These are phyloP conservation scores for Paraurostyla sp. DNA, from an alignment of 73 alveolate species.

Conservation along the genomic window DNA sequence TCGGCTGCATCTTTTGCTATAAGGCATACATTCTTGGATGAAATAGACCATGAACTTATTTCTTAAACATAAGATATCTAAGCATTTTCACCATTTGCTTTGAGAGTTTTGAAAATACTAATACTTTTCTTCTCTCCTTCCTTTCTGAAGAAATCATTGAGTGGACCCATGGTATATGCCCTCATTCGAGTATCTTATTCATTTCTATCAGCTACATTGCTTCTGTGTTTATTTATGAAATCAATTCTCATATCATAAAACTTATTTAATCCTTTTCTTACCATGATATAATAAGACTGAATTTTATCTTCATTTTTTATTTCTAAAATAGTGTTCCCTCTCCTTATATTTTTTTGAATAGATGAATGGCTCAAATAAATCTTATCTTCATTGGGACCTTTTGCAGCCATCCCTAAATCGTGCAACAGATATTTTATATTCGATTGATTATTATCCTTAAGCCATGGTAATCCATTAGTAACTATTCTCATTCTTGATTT, in stretches of 20 bases:
- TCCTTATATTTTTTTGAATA: constrained; percentile 61
- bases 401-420: constrained; percentile 49
- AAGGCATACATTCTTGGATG: constrained; percentile 87
- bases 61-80: constrained; percentile 77
- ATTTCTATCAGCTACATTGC: not conserved
- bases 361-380: constrained; percentile 25
- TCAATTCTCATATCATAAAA: constrained; percentile 66
- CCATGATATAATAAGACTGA: not conserved
- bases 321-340: constrained; percentile 68
- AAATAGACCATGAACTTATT: constrained; percentile 81
- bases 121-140: not conserved
- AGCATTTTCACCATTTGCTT: constrained; percentile 94
- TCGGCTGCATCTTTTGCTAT: constrained; percentile 79
- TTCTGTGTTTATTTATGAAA: constrained; percentile 21
- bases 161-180: constrained; percentile 42
- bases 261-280: constrained; percentile 68
- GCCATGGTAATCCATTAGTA: not conserved
- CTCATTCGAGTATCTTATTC: constrained; percentile 6
- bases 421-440: not conserved
- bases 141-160: not conserved
- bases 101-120: not conserved
- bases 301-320: not conserved
- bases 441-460: not conserved
- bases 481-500: not conserved
- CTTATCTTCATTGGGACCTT: constrained; percentile 70